Evolutionary conservation across 495 filamentous ascomycete genomes (phyloP), one percentile per base, ranked within the genome.

Genomic region (Lindgomyces ingoldianus): DNA sequence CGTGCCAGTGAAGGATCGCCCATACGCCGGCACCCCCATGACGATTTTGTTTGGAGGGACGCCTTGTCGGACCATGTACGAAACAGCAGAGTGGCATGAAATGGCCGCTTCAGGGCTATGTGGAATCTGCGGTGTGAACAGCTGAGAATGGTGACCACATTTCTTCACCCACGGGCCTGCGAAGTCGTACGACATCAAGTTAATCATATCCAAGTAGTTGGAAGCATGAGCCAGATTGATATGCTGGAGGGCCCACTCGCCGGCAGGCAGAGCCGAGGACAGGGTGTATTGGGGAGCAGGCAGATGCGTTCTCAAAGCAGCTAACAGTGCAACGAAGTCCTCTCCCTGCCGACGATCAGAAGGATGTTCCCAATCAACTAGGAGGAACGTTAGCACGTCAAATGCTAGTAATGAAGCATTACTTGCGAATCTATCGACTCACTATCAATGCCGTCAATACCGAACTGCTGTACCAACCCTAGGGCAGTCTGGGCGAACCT

Each of bases 351-450:
- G 76, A 1, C 79, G 67, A 68, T 90, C 81, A 46, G 83, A 81
- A 1, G 91, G 92, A 69, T 95, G 90, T 71, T 96, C 91, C 92
- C 92, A 96, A 70, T 93, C 92, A 69, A 96, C 92, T 95, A 18
- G 19, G 2, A 2, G 6, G 9, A 18, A 1, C 4, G 24, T 56
- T 11, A 56, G 52, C 8, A 41, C n/a, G 19, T 16, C 1, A 41
- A 18, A n/a, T n/a, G 11, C 25, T 69, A 1, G 4, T 4, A 19
- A 44, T 12, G 22, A 9, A 50, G 41, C 18, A 22, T 19, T 14
- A 48, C 44, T 39, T 6, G 33, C 33, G 60, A 47, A 26, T 39
- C 47, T 22, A 1, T 52, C 14, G 46, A 73, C 79, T 70, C 79
- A 96, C 91, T 85, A 73, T 96, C 92, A 63, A 96, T 87, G 2